Percentiles rank a stretch among this genome's conserved stretches.
Evolutionary conservation across 257 asterid species (phyloP).

Genomic region (Ligustrum vulgare): DNA sequence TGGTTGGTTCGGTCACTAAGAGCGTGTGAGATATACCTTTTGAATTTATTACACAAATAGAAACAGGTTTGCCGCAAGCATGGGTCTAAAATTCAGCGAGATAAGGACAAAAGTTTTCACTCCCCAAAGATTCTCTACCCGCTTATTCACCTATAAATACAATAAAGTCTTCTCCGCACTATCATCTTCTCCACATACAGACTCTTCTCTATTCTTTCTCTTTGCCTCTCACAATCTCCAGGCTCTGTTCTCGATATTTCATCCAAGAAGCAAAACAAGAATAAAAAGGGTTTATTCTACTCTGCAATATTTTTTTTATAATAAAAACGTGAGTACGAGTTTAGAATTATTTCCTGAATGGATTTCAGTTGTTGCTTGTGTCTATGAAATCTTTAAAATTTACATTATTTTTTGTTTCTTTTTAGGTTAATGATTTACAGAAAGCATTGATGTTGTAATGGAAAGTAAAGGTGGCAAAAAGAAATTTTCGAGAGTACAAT

Average conservation of each 20-base stretch:
- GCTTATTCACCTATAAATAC: not conserved
- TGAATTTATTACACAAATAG: not conserved
- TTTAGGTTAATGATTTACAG: constrained; percentile 4
- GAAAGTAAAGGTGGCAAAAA: constrained; percentile 36
- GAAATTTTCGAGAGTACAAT: constrained; percentile 23
- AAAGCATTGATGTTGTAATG: constrained; percentile 31
- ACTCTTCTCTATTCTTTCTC: not conserved
- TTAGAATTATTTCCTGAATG: not conserved
- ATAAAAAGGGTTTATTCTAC: not conserved
- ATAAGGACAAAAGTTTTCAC: no score
- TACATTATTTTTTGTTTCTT: no score
- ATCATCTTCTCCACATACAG: not conserved
- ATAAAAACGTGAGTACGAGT: not conserved
- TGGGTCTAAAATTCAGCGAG: no score
- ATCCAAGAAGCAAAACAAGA: not conserved
- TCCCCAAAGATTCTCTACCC: not conserved
- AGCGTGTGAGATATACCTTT: no score
- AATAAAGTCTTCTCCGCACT: not conserved
- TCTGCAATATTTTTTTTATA: not conserved
- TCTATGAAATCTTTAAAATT: not conserved
- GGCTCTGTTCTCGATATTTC: not conserved
- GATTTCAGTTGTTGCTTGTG: not conserved
- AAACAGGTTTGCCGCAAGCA: not conserved
- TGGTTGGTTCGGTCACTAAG: no score
- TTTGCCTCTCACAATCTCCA: not conserved